Percentiles rank a stretch among this genome's conserved stretches.
These are phyloP conservation scores for Epichloe sylvatica DNA, from an alignment of 2,329 filamentous ascomycete genomes.

Conservation along the genomic window DNA sequence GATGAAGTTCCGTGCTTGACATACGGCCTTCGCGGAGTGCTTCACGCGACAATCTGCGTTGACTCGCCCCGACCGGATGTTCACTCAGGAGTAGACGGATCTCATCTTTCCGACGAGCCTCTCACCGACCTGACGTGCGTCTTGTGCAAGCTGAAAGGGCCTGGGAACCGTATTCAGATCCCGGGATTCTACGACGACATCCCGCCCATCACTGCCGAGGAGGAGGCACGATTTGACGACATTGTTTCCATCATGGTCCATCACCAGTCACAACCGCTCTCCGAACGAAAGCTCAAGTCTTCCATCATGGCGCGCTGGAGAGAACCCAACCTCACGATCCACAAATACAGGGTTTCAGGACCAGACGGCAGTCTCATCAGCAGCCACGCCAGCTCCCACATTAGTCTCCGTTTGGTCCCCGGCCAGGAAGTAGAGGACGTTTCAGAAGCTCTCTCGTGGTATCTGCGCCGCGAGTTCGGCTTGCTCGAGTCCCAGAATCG, in stretches of 20 bases:
- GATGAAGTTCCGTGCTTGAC: conserved; percentile 92
- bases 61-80: conserved; percentile 77
- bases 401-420: conserved; percentile 84
- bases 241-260: conserved; percentile 66
- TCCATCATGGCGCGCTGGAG: conserved; percentile 91
- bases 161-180: conserved; percentile 67
- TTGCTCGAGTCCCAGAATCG: conserved; percentile 67
- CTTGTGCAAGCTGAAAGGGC: conserved; percentile 67
- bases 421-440: conserved; percentile 80
- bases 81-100: conserved; percentile 94
- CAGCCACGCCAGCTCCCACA: conserved; percentile 70
- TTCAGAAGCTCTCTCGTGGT: conserved; percentile 50
- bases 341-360: conserved; percentile 83
- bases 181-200: conserved; percentile 83
- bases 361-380: conserved; percentile 88
- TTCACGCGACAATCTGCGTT: conserved; percentile 82
- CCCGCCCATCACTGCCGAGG: conserved; percentile 56
- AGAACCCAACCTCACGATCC: conserved; percentile 86
- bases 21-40: conserved; percentile 82
- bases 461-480: conserved; percentile 57
- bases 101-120: conserved; percentile 76
- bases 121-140: conserved; percentile 81
- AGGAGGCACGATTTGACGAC: conserved; percentile 69
- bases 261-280: conserved; percentile 47
- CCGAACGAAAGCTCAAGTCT: conserved; percentile 58